These are phyloP conservation scores for Aeschynomene evenia DNA, from an alignment of 306 rosid species.

Conservation along the genomic window DNA sequence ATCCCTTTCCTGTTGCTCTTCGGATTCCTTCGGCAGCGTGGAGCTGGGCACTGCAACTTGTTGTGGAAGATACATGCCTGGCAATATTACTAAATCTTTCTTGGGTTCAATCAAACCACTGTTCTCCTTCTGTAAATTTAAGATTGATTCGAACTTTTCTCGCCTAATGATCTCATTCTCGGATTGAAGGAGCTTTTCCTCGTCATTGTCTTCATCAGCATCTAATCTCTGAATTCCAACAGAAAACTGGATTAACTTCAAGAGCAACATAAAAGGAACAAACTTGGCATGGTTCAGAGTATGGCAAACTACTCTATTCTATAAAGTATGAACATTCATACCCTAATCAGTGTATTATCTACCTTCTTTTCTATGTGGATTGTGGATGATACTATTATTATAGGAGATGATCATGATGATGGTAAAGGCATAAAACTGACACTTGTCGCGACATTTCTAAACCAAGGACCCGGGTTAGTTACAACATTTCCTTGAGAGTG, in stretches of 20 bases:
- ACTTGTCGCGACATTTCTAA: too few relatives aligned
- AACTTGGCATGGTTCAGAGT: neutral
- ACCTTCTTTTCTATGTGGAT: neutral
- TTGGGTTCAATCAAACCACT: slow-evolving; percentile 69
- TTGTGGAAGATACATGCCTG: slow-evolving; percentile 72
- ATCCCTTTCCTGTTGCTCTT: slow-evolving; percentile 41
- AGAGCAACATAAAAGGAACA: slow-evolving; percentile 3
- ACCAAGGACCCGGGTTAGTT: too few relatives aligned
- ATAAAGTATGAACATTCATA: neutral
- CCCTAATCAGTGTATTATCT: neutral
- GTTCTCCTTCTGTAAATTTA: slow-evolving; percentile 64
- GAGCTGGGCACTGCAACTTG: slow-evolving; percentile 30
- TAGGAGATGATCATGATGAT: neutral
- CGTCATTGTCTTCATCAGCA: slow-evolving; percentile 27
- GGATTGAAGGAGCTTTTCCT: slow-evolving; percentile 49
- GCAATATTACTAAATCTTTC: slow-evolving; percentile 45
- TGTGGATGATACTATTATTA: neutral
- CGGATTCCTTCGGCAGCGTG: slow-evolving; percentile 30
- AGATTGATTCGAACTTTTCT: slow-evolving; percentile 57
- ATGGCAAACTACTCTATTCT: neutral
- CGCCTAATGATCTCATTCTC: slow-evolving; percentile 56
- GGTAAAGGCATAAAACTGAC: neutral
- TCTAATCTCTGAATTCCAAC: slow-evolving; percentile 46
- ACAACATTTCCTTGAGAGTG: too few relatives aligned
- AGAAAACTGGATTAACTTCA: slow-evolving; percentile 4